A percentile compares a stretch with the other conserved stretches of the same genome.
phyloP scores from a whole-genome alignment of 257 asterid species.

The Galeopsis tetrahit region DNA sequence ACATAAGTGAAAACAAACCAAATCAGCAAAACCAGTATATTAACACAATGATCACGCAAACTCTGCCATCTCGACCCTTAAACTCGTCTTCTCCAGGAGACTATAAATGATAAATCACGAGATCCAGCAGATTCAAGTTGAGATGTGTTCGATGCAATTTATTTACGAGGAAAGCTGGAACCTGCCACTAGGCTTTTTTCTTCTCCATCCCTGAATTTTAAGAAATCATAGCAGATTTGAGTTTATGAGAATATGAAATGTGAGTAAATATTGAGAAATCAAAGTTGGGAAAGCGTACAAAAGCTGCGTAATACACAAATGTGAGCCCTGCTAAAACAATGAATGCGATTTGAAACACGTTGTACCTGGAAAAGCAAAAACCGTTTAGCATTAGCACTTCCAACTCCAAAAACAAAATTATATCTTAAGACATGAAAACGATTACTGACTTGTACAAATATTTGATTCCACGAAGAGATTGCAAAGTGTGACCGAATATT shows the following conservation, averaged over 20 bases:
- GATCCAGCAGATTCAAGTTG: too few relatives aligned
- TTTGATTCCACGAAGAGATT: conserved; percentile 97
- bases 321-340: conserved; percentile 90
- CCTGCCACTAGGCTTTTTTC: conserved; percentile 79
- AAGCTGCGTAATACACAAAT: conserved; percentile 83
- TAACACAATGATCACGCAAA: conserved; percentile 31
- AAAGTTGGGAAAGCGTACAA: conserved; percentile 55
- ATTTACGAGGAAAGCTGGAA: conserved; percentile 79
- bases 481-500: conserved; percentile 96
- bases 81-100: conserved; percentile 33
- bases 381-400: conserved; percentile 6
- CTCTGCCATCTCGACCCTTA: conserved; percentile 32
- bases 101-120: background rate
- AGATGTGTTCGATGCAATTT: background rate
- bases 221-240: background rate
- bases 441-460: conserved; percentile 88
- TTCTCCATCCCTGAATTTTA: conserved; percentile 80
- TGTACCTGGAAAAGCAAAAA: conserved; percentile 67
- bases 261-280: background rate
- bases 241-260: background rate
- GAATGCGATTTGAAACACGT: conserved; percentile 94
- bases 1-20: conserved; percentile 52
- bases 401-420: background rate
- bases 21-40: conserved; percentile 39
- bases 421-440: background rate